Evolutionary conservation across 1,284 basidiomycete genomes (phyloP).

Genomic region (Pseudozyma pruni): DNA sequence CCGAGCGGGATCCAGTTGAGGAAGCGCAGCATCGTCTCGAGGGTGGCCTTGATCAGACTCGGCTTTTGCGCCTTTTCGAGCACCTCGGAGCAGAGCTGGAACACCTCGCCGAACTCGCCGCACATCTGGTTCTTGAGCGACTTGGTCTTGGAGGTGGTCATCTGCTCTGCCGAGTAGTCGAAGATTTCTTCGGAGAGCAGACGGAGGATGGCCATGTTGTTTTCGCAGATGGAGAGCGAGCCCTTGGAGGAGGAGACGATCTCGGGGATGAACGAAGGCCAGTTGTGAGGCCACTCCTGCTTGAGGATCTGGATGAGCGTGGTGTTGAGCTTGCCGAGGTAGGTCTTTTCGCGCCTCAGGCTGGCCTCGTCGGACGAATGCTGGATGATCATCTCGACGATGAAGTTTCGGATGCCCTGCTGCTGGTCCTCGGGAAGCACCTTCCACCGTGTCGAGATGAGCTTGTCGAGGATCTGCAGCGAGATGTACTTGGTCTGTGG

Average conservation of each 20-base stretch:
- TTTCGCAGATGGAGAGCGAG: slow-evolving; percentile 95
- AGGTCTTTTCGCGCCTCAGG: slow-evolving; percentile 92
- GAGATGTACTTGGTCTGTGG: slow-evolving; percentile 80
- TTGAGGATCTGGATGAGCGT: slow-evolving; percentile 97
- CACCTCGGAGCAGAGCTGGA: slow-evolving; percentile 75
- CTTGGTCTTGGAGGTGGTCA: slow-evolving; percentile 98
- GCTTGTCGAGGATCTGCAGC: slow-evolving; percentile 70
- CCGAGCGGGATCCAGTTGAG: slow-evolving; percentile 99
- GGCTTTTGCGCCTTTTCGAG: slow-evolving; percentile 98
- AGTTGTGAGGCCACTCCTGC: slow-evolving; percentile 99
- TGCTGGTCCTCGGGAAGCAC: slow-evolving; percentile 88
- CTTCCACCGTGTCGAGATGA: slow-evolving; percentile 95
- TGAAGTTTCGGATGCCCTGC: slow-evolving; percentile 89
- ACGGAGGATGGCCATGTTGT: slow-evolving; percentile 99
- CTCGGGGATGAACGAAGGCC: slow-evolving; percentile 97
- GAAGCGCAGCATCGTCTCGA: slow-evolving; percentile 95
- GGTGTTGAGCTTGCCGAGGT: slow-evolving; percentile 95
- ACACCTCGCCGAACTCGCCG: slow-evolving; percentile 67
- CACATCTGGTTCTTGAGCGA: slow-evolving; percentile 82
- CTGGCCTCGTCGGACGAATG: slow-evolving; percentile 81
- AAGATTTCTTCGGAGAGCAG: slow-evolving; percentile 99
- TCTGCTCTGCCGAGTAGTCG: slow-evolving; percentile 97
- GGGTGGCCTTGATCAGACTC: slow-evolving; percentile 90
- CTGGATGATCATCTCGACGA: slow-evolving; percentile 92
- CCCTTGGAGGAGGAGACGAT: slow-evolving; percentile 97